Evolutionary conservation across 352 stramenopile species (phyloP), one percentile per base, ranked within the genome.

Genomic region (Phytopythium ostracodes): DNA sequence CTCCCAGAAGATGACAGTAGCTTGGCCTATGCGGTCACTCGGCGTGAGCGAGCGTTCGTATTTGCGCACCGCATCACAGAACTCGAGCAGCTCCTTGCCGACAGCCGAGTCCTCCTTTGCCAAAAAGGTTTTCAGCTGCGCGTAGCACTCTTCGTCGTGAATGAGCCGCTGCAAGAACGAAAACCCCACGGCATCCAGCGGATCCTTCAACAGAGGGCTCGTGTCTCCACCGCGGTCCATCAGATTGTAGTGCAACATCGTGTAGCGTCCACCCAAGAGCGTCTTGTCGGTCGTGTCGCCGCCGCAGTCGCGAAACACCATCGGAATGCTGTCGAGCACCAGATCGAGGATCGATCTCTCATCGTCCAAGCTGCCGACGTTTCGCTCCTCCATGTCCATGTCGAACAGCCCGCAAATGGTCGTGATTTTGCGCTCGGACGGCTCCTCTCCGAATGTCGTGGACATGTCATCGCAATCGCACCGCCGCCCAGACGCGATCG

Each of bases 91-190:
- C 25, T 89, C 82, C 55, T 89, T 92, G 11, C 79, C 79, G 31
- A 77, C 64, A 1, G 61, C 67, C 9, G 76, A 69, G 14, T 76
- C 73, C 11, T 92, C 77, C 54, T 92, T 94, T 3, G 68, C 57
- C 24, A 96, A 38, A 46, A 94, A 93, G 6, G 62, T 66, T 53
- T 93, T 94, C 11, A 94, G 71, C 60, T 92, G 84, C 20, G 81
- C 75, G 43, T 94, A 96, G 63, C 87, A 96, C 53, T 96, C 87
- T 77, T 96, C 87, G 51, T 96, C 87, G 56, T 96, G 87, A 56
- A 96, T 88, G 2, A 96, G 70, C 0, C 87, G 81, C 70, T 96
- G 84, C n/a, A 96, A 59, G 62, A 96, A 96, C 31, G 82, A 92
- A 63, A 93, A 96, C 12, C 84, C 87, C 11, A 75, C 57, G 7